A percentile compares a stretch with the other conserved stretches of the same genome.
phyloP scores from a whole-genome alignment of 2,329 filamentous ascomycete genomes.

The Bretziella fagacearum region DNA sequence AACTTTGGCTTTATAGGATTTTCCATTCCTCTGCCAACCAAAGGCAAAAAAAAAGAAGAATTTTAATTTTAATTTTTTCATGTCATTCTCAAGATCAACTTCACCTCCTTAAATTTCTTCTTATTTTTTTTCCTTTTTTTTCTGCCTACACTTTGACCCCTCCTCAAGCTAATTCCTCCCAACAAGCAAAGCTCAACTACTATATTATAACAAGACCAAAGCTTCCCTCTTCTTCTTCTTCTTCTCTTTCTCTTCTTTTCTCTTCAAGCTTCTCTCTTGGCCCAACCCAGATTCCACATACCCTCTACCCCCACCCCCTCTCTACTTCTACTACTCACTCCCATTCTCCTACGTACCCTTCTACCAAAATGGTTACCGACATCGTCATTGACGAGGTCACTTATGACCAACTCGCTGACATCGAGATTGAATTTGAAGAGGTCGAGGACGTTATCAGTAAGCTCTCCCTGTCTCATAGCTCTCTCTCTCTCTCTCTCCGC shows the following conservation, averaged over 20 bases:
- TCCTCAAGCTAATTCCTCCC: too few species aligned
- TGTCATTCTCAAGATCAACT: not conserved
- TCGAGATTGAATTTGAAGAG: slow-evolving; percentile 74
- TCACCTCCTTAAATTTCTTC: not conserved
- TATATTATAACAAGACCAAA: not conserved
- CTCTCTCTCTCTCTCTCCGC: not conserved
- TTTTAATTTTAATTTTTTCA: not conserved
- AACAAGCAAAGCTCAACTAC: not conserved
- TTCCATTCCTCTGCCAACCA: not conserved
- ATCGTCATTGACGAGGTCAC: slow-evolving; percentile 25
- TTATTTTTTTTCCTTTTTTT: too few species aligned
- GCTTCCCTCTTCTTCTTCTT: slow-evolving; percentile 4
- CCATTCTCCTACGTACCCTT: slow-evolving; percentile 7
- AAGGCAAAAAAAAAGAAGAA: not conserved
- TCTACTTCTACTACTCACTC: not conserved
- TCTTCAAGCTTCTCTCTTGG: slow-evolving; percentile 8
- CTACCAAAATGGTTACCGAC: slow-evolving; percentile 22
- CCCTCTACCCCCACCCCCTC: slow-evolving; percentile 9
- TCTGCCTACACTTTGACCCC: too few species aligned
- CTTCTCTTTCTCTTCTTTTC: not conserved
- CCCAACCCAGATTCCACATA: too few species aligned
- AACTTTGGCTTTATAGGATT: not conserved
- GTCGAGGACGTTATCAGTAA: slow-evolving; percentile 68
- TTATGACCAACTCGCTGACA: slow-evolving; percentile 60
- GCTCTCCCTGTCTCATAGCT: slow-evolving; percentile 21